phyloP scores from a whole-genome alignment of 179 eudicot genomes.

The Beta macrorhiza region DNA sequence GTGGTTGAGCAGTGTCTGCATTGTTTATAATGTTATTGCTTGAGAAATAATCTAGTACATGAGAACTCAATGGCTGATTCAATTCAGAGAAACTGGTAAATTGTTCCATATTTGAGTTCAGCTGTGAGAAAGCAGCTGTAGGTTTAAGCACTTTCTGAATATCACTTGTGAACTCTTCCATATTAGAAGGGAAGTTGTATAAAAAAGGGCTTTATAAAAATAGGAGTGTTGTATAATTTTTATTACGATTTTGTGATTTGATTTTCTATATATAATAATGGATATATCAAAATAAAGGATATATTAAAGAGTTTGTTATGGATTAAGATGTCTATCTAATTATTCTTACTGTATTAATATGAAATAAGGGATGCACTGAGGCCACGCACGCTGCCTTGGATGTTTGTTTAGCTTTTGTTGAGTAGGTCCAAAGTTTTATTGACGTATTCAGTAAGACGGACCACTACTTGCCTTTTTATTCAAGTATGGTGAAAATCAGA shows the following conservation, averaged over 20 bases:
- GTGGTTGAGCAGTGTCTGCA: slow-evolving; percentile 15
- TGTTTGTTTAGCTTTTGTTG: slow-evolving; percentile 6
- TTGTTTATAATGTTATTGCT: slow-evolving; percentile 26
- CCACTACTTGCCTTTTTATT: slow-evolving; percentile 32
- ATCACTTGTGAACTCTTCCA: slow-evolving; percentile 39
- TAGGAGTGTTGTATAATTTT: neutral
- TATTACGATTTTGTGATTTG: neutral
- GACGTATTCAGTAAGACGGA: slow-evolving; percentile 33
- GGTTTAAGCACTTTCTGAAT: slow-evolving; percentile 38
- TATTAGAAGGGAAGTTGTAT: slow-evolving; percentile 5
- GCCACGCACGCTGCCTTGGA: slow-evolving; percentile 18
- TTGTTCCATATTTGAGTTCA: slow-evolving; percentile 41
- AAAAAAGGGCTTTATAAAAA: neutral
- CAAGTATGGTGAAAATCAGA: slow-evolving; percentile 27
- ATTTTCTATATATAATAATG: neutral
- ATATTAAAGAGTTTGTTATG: slow-evolving; percentile 8
- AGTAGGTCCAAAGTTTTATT: slow-evolving; percentile 36
- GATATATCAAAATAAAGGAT: slow-evolving; percentile 17
- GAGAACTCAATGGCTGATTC: slow-evolving; percentile 32
- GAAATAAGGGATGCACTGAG: slow-evolving; percentile 14
- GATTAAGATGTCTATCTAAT: slow-evolving; percentile 22
- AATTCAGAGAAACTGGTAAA: slow-evolving; percentile 36
- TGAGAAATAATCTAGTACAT: slow-evolving; percentile 39
- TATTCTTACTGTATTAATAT: slow-evolving; percentile 1
- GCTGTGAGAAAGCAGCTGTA: slow-evolving; percentile 27